These are phyloP conservation scores for Eucalyptus sideroxylon DNA, from an alignment of 345 rosid genomes.

Conservation along the genomic window DNA sequence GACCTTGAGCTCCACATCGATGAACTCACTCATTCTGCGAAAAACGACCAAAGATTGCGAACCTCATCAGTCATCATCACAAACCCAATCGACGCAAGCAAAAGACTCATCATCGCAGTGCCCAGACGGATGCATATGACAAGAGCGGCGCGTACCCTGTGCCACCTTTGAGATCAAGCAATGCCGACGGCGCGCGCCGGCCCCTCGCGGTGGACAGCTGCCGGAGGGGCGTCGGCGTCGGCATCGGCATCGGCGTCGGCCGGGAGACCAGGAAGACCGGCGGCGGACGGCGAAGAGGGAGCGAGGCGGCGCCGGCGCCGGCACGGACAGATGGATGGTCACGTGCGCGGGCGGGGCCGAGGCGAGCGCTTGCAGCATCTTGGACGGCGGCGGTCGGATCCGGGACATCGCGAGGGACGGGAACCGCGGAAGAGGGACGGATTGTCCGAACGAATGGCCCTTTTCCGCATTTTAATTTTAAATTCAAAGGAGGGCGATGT, in stretches of 20 bases:
- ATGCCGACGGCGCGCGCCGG: slow-evolving; percentile 3
- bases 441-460: neutral
- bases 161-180: slow-evolving; percentile 45
- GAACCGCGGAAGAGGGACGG: neutral
- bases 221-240: neutral
- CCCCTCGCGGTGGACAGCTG: slow-evolving; percentile 7
- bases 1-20: slow-evolving; percentile 62
- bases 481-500: neutral
- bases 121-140: neutral
- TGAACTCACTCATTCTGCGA: slow-evolving; percentile 45
- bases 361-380: slow-evolving; percentile 12
- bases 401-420: neutral
- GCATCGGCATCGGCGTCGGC: neutral
- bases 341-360: slow-evolving; percentile 1
- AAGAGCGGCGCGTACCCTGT: slow-evolving; percentile 26
- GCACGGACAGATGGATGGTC: slow-evolving; percentile 1
- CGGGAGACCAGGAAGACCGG: neutral
- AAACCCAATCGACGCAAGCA: neutral
- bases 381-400: neutral
- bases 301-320: neutral
- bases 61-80: neutral
- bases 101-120: neutral
- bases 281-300: slow-evolving; percentile 1
- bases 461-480: neutral
- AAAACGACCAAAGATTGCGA: neutral